Evolutionary conservation across 768 basidiomycete genomes (phyloP), one percentile per base, ranked within the genome.

Genomic region (Lepiota venenata): DNA sequence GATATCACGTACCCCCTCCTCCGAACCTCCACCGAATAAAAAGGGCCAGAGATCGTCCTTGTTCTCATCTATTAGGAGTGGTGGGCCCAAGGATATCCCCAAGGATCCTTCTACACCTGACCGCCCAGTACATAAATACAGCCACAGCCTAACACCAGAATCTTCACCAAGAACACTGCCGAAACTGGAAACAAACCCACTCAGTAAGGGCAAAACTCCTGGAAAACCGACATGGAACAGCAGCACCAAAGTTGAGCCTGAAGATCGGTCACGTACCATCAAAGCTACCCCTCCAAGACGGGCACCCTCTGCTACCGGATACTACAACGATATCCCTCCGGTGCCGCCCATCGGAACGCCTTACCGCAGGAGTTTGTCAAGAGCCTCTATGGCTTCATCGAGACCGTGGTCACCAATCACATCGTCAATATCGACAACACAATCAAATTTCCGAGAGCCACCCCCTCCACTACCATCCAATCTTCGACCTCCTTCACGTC

Each of bases 351-450:
- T 41, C 56, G 74, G 73, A 14, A 74, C 82, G 1, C 72, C 79
- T 8, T 78, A 81, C 60, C 75, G 78, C 58, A 78, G 88, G 57
- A 89, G 88, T 67, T 59, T 83, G 25, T 90, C 88, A 22, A 79
- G 88, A 46, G 80, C 81, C 22, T 91, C 88, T 14, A 85, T 88
- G 77, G 78, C 83, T 16, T 89, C 88, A 49, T 90, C 87, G 12
- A 75, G 88, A 40, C 88, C 88, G 47, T 90, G 88, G 87, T 89
- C 88, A 10, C 88, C 88, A 38, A 71, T 87, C 18, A 85, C 80
- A 49, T 85, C 85, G 5, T 85, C 87, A 11, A 77, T 79, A 63
- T 88, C 87, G 12, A 87, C 85, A 16, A 80, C 81, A n/a, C 74
- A 83, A 48, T 84, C 85, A 74, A 11, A 63, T 75, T 42, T 68